A percentile compares a stretch with the other conserved stretches of the same genome.
Conservation (phyloP, 805 yeast genomes). For the Saturnispora besseyi region DNA sequence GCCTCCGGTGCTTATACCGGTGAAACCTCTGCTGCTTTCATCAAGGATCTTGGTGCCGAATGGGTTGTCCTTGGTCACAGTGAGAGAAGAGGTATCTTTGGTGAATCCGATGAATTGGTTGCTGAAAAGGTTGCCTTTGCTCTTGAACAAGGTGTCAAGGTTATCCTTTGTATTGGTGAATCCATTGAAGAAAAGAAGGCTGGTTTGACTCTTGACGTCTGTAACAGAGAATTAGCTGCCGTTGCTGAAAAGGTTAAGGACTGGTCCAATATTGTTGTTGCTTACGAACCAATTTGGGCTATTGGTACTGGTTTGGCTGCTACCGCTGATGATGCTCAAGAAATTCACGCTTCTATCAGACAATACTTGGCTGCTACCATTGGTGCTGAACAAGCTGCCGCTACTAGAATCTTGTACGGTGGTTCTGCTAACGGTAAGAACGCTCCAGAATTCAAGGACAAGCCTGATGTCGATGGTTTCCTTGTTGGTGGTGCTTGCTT, state of each 20-base stretch:
- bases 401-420: constrained; percentile 90
- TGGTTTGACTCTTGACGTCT: constrained; percentile 76
- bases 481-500: constrained; percentile 98
- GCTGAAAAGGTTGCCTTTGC: constrained; percentile 95
- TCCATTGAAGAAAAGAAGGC: constrained; percentile 91
- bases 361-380: constrained; percentile 67
- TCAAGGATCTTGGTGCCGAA: constrained; percentile 83
- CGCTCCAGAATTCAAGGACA: constrained; percentile 82
- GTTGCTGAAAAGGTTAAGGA: constrained; percentile 55
- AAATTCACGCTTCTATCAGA: constrained; percentile 85
- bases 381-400: constrained; percentile 65
- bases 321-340: constrained; percentile 96
- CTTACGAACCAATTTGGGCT: constrained; percentile 99
- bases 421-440: constrained; percentile 97
- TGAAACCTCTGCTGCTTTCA: constrained; percentile 81
- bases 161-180: constrained; percentile 97
- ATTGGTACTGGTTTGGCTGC: constrained; percentile 99
- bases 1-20: constrained; percentile 97
- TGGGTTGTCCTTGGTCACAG: constrained; percentile 98
- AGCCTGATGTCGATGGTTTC: constrained; percentile 95
- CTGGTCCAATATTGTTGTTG: constrained; percentile 90
- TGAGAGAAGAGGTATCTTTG: constrained; percentile 92
- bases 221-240: constrained; percentile 84
- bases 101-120: constrained; percentile 82
- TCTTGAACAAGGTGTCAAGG: constrained; percentile 78